These are phyloP conservation scores for Cylindrotheca fusiformis DNA, from an alignment of 108 stramenopile genomes.

Conservation along the genomic window DNA sequence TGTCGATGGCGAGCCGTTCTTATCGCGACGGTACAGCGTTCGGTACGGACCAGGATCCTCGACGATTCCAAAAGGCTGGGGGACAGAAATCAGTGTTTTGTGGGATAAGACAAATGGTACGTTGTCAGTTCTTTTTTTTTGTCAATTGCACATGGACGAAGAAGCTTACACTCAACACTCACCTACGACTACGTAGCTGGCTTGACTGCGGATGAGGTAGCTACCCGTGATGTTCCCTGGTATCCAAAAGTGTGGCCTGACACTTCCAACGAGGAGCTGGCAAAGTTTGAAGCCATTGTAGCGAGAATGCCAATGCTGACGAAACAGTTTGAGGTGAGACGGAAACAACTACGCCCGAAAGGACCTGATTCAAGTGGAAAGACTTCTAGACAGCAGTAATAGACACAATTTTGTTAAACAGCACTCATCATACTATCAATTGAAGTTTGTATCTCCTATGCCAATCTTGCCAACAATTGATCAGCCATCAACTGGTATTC, in stretches of 20 bases:
- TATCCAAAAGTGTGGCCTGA: constrained; percentile 74
- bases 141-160: too few relatives aligned
- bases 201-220: constrained; percentile 58
- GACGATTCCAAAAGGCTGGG: constrained; percentile 60
- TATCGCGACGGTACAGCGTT: constrained; percentile 72
- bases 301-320: not conserved
- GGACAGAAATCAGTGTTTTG: constrained; percentile 60
- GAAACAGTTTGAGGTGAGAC: not conserved
- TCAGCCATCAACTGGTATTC: constrained; percentile 72
- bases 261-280: not conserved
- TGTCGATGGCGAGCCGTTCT: constrained; percentile 16
- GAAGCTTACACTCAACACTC: too few relatives aligned
- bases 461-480: constrained; percentile 39
- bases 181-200: constrained; percentile 24
- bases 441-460: constrained; percentile 10
- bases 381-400: too few relatives aligned
- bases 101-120: constrained; percentile 54
- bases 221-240: constrained; percentile 56
- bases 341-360: not conserved
- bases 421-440: too few relatives aligned
- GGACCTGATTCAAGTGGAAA: not conserved
- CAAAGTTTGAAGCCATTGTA: not conserved
- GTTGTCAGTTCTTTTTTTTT: too few relatives aligned
- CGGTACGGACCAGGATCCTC: constrained; percentile 75
- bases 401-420: too few relatives aligned